phyloP scores from a whole-genome alignment of 257 asterid genomes.

The Avicennia marina region DNA sequence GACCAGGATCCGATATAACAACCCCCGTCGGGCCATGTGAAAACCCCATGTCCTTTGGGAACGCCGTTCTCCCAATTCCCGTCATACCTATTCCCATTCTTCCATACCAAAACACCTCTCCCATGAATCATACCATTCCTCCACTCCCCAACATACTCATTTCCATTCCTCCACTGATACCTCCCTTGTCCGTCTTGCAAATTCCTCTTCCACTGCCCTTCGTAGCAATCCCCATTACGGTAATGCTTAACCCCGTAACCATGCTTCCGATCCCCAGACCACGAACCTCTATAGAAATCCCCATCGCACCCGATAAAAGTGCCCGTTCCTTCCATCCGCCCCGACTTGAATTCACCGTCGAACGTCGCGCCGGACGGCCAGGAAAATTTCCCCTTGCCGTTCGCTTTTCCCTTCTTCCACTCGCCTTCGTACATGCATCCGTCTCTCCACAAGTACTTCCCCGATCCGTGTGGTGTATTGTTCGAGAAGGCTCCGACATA shows the following conservation, averaged over 20 bases:
- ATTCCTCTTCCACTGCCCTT: constrained; percentile 56
- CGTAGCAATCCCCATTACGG: constrained; percentile 56
- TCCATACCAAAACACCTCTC: constrained; percentile 48
- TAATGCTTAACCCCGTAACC: constrained; percentile 53
- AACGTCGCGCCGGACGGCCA: constrained; percentile 69
- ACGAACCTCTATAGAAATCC: constrained; percentile 46
- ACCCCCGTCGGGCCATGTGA: constrained; percentile 62
- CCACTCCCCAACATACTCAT: constrained; percentile 60
- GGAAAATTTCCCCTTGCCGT: constrained; percentile 53
- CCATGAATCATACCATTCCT: constrained; percentile 47
- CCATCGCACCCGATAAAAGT: constrained; percentile 59
- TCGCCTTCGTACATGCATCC: constrained; percentile 75
- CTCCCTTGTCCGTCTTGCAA: constrained; percentile 64
- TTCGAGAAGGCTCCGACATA: constrained; percentile 45
- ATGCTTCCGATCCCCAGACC: constrained; percentile 52
- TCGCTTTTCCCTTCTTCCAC: constrained; percentile 62
- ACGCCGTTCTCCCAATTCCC: constrained; percentile 60
- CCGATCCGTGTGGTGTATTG: constrained; percentile 57
- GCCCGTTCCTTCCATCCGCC: constrained; percentile 62
- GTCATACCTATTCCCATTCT: constrained; percentile 44
- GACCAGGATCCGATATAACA: constrained; percentile 55
- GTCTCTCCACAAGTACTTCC: constrained; percentile 62
- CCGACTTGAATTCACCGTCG: constrained; percentile 60
- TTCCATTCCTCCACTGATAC: constrained; percentile 55
- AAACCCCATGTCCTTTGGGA: constrained; percentile 54